Evolutionary conservation across 768 basidiomycete species (phyloP), one percentile per base, ranked within the genome.

Genomic region (Austroboletus eburneus): DNA sequence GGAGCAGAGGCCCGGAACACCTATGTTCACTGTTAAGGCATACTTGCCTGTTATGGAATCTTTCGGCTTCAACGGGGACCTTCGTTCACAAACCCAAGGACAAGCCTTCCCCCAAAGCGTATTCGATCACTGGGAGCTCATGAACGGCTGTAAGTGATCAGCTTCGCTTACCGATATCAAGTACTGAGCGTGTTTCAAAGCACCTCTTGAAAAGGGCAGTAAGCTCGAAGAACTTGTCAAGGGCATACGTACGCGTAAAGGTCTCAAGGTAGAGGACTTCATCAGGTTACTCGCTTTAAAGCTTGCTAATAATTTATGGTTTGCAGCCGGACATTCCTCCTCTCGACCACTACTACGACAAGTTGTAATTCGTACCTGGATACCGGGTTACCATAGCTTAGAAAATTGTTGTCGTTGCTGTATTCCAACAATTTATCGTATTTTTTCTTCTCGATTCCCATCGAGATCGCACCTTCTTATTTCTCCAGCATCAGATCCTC

Each of bases 21-120:
- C 96, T 53, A 96, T 97, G 92, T 95, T 95, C 85, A 98, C 87
- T 39, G 87, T 99, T 72, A 98, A 96, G 81, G 93, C 93, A 21
- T 92, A 91, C 77, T 77, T 93, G 33, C 91, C 92, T 58, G 90
- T 92, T 66, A 74, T 76, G 66, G 90, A 91, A 72, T 92, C 89
- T 14, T 95, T 96, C 74, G 94, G 95, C 58, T 98, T 98, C 87
- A 98, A 93, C 71, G 91, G 87, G 58, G 93, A 90, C 61, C 85
- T 99, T 45, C 88, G 95, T 56, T 81, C 83, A 66, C 85, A 87
- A 41, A 98, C 96, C 34, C 81, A 79, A 64, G 96, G 96, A 42
- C 95, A 99, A 75, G 96, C 96, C 55, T 98, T 97, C 91, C 94
- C 96, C 41, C 96, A 97, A 71, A 67, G 74, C 62, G 93, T 94